Percentiles rank a stretch among this genome's conserved stretches.
Evolutionary conservation across 1,284 basidiomycete species (phyloP).

Genomic region (Apiotrichum siamense): DNA sequence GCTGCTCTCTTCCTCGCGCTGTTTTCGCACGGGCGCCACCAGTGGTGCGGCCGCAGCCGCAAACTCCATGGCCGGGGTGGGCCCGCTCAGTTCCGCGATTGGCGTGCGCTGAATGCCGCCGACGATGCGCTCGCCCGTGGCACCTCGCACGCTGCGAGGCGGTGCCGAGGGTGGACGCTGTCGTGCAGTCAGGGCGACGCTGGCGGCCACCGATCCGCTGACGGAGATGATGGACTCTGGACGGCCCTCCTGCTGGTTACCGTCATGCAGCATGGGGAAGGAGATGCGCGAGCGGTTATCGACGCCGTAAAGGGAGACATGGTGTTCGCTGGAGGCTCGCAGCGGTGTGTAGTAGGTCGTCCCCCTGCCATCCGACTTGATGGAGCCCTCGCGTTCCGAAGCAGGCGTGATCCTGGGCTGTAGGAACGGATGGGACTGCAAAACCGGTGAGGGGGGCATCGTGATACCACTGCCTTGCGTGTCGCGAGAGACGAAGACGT

Average conservation of each 20-base stretch:
- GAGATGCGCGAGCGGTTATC: neutral
- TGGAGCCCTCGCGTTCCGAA: neutral
- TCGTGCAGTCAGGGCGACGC: neutral
- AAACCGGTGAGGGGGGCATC: too few relatives aligned
- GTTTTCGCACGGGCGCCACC: neutral
- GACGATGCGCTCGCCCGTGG: neutral
- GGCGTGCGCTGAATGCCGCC: neutral
- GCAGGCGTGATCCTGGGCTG: neutral
- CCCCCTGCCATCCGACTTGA: neutral
- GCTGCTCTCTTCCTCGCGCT: neutral
- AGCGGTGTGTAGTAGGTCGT: neutral
- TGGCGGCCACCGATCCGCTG: neutral
- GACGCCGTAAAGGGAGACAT: neutral
- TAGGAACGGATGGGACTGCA: neutral
- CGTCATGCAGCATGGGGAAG: neutral
- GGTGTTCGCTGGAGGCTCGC: neutral
- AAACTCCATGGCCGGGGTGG: neutral
- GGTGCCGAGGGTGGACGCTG: slow-evolving; percentile 1
- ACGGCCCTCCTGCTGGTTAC: too few relatives aligned
- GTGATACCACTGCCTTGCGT: too few relatives aligned
- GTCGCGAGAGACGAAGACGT: too few relatives aligned
- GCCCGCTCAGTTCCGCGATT: neutral
- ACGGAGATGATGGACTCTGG: neutral
- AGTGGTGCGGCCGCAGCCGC: neutral
- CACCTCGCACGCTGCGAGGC: neutral